Evolutionary conservation across 106 monocot genomes (phyloP), one percentile per base, ranked within the genome.

Genomic region (Ottelia alismoides): DNA sequence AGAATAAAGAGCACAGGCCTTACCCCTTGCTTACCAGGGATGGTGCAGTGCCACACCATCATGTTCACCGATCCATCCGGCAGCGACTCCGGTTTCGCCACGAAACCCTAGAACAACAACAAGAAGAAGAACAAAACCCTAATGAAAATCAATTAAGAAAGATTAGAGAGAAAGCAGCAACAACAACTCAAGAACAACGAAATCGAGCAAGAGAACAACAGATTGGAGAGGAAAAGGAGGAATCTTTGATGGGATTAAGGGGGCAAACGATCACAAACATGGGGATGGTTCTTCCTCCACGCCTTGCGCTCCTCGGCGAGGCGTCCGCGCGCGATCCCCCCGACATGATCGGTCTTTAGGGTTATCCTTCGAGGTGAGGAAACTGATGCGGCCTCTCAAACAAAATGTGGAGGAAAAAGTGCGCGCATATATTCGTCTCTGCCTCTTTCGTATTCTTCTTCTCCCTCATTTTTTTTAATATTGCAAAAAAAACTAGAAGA

Each of bases 21-120:
- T 65, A 91, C 90, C 78, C 81, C 85, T 40, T 80, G 72, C 61
- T 91, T 91, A 19, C 92, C 92, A n/a, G 92, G 92, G 24, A 92
- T 86, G 31, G 60, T 68, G 69, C 92, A 92, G 65, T 92, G 65
- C 92, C 86, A 92, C 20, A 76, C 64, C 92, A 92, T 85, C 59
- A 92, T 69, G 53, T 92, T 92, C 18, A 79, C 76, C 26, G 86
- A 65, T 0, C 92, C 86, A 53, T 86, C 92, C 10, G 82, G 58
- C 22, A 82, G 18, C 28, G 82, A 76, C 45, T 92, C 92, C 20
- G 92, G 92, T 72, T 68, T 86, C 50, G 86, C 86, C 27, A 86
- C 85, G 45, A 92, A 92, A 63, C 92, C 92, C 91, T 91, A 64
- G 25, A 48, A 45, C 23, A 51, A 23, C 25, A 18, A 22, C 29